Evolutionary conservation across 1,284 basidiomycete species (phyloP).

Genomic region (Trichosporon asahii): DNA sequence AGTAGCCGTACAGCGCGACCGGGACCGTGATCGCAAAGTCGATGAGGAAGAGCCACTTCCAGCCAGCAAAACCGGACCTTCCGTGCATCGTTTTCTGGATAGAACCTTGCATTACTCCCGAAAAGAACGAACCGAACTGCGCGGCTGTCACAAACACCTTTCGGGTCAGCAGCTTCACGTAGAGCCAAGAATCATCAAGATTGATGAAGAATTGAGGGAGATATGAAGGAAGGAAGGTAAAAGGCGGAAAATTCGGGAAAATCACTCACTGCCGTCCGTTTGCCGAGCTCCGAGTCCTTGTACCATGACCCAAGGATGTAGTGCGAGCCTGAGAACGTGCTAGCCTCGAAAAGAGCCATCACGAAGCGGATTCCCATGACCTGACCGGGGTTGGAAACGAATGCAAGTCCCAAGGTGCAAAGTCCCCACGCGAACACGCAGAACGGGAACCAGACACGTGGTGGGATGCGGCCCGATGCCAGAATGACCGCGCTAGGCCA

Average conservation of each 20-base stretch:
- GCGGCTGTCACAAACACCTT: conserved; percentile 40
- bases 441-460: conserved; percentile 44
- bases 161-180: no score
- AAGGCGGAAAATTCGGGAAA: neutral
- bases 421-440: conserved; percentile 39
- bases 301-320: conserved; percentile 49
- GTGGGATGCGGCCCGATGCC: conserved; percentile 37
- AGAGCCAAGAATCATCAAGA: no score
- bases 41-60: conserved; percentile 45
- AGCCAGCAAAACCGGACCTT: conserved; percentile 30
- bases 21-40: conserved; percentile 42
- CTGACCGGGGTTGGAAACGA: conserved; percentile 33
- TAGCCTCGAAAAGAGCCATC: conserved; percentile 40
- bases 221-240: neutral
- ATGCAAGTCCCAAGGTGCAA: conserved; percentile 27
- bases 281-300: conserved; percentile 44
- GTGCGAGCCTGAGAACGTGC: conserved; percentile 37
- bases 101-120: conserved; percentile 45
- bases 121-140: conserved; percentile 43
- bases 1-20: conserved; percentile 42
- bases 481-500: conserved; percentile 39
- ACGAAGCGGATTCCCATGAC: conserved; percentile 40
- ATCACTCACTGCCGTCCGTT: conserved; percentile 32
- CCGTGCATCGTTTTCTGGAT: conserved; percentile 39
- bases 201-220: neutral